Percentiles rank a stretch among this genome's conserved stretches.
Evolutionary conservation across 2,329 filamentous ascomycete genomes (phyloP).

Genomic region (Fusarium redolens): DNA sequence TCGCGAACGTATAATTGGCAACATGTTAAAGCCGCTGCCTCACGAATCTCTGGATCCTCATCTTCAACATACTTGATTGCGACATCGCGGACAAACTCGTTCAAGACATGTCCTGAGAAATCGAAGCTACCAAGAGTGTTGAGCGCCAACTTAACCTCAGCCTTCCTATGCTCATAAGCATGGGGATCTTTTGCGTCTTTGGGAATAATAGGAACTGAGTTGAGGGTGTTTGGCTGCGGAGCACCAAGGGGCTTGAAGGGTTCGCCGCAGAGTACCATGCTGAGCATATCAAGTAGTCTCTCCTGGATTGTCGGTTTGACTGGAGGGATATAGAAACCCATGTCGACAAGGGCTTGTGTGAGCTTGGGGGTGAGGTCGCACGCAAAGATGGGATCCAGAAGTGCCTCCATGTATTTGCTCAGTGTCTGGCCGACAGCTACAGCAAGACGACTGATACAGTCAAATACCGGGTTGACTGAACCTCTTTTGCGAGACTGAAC

Average conservation of each 20-base stretch:
- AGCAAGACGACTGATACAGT: constrained; percentile 96
- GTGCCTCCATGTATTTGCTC: constrained; percentile 97
- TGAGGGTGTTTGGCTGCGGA: constrained; percentile 81
- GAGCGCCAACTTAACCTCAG: constrained; percentile 91
- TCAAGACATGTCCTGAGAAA: constrained; percentile 90
- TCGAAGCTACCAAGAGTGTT: constrained; percentile 98
- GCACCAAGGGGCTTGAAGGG: constrained; percentile 93
- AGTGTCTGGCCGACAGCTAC: constrained; percentile 95
- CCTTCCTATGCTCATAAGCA: constrained; percentile 82
- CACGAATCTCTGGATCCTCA: constrained; percentile 91
- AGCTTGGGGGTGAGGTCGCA: constrained; percentile 94
- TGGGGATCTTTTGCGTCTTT: constrained; percentile 88
- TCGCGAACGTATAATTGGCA: constrained; percentile 98
- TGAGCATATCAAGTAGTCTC: constrained; percentile 92
- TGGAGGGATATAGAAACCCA: constrained; percentile 98
- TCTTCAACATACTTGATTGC: constrained; percentile 98
- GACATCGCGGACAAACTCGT: constrained; percentile 98
- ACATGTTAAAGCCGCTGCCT: constrained; percentile 94
- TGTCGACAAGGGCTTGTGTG: constrained; percentile 95
- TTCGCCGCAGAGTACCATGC: constrained; percentile 90
- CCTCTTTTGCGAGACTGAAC: constrained; percentile 76
- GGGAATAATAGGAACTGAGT: constrained; percentile 82
- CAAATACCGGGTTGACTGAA: constrained; percentile 85
- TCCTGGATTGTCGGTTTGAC: constrained; percentile 95
- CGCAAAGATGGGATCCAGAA: constrained; percentile 95